Percentiles rank a stretch among this genome's conserved stretches.
These are phyloP conservation scores for Physaria fendleri DNA, from an alignment of 345 rosid species.

Conservation along the genomic window DNA sequence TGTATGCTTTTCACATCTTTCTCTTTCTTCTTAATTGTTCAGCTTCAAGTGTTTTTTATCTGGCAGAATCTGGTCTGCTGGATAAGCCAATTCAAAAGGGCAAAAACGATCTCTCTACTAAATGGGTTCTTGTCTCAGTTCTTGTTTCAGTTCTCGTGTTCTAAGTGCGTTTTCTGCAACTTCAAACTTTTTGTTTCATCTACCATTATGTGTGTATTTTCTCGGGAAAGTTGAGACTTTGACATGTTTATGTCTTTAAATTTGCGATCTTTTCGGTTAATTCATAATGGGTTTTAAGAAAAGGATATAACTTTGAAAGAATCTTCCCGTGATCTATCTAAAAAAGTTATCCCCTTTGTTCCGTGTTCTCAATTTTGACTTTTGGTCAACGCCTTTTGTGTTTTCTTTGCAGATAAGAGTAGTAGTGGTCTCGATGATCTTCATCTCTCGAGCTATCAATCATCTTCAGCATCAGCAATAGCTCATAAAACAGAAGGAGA, in stretches of 20 bases:
- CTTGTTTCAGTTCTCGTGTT: conserved; percentile 59
- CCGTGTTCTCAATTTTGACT: conserved; percentile 9
- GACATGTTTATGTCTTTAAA: not conserved
- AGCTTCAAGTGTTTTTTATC: not conserved
- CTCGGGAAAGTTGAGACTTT: not conserved
- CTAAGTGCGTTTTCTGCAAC: conserved; percentile 34
- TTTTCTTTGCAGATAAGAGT: conserved; percentile 29
- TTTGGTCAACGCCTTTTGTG: conserved; percentile 17
- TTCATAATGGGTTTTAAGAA: not conserved
- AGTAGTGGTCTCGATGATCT: conserved; percentile 37
- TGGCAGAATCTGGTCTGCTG: not conserved
- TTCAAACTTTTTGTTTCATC: not conserved
- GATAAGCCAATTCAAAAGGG: not conserved
- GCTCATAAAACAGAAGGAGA: conserved; percentile 63
- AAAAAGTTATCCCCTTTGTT: conserved; percentile 1
- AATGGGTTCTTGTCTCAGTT: conserved; percentile 82
- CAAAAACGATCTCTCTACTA: conserved; percentile 3
- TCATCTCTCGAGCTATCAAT: conserved; percentile 39
- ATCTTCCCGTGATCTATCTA: conserved; percentile 1
- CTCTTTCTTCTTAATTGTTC: not conserved
- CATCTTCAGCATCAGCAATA: conserved; percentile 39
- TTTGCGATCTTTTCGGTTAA: not conserved
- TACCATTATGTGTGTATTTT: not conserved
- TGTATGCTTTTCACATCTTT: not conserved
- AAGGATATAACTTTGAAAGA: conserved; percentile 3